Conservation (phyloP, 495 filamentous ascomycete species). For the Xylaria curta region DNA sequence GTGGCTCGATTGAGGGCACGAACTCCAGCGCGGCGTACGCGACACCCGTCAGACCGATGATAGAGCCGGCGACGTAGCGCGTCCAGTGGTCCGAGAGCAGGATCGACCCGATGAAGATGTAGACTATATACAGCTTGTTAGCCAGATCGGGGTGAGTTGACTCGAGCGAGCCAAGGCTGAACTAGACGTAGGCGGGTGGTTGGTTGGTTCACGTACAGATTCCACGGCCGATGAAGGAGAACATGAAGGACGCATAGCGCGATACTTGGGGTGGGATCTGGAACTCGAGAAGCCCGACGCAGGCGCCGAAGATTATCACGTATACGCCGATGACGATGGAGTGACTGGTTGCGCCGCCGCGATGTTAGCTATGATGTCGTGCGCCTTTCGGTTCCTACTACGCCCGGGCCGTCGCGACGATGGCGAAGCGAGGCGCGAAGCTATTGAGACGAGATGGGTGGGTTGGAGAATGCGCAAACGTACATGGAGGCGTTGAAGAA, state of each 20-base stretch:
- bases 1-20: conserved; percentile 94
- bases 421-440: not conserved
- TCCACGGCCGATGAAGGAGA: conserved; percentile 94
- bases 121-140: conserved; percentile 64
- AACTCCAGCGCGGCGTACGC: conserved; percentile 87
- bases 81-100: conserved; percentile 67
- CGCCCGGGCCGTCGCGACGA: not conserved
- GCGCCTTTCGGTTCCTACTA: not conserved
- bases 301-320: conserved; percentile 86
- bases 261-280: conserved; percentile 92
- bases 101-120: conserved; percentile 92
- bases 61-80: conserved; percentile 68
- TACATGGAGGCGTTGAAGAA: conserved; percentile 72
- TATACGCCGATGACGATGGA: conserved; percentile 81
- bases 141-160: not conserved
- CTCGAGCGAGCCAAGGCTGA: not conserved
- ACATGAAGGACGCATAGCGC: conserved; percentile 95
- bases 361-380: conserved; percentile 16
- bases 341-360: conserved; percentile 49
- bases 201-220: conserved; percentile 70
- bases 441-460: not conserved
- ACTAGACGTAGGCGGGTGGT: not conserved
- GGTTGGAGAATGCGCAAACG: conserved; percentile 35
- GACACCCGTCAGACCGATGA: conserved; percentile 78
- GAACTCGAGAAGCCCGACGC: conserved; percentile 78